Evolutionary conservation across 768 basidiomycete genomes (phyloP), one percentile per base, ranked within the genome.

Genomic region (Cystobasidium tubakii): DNA sequence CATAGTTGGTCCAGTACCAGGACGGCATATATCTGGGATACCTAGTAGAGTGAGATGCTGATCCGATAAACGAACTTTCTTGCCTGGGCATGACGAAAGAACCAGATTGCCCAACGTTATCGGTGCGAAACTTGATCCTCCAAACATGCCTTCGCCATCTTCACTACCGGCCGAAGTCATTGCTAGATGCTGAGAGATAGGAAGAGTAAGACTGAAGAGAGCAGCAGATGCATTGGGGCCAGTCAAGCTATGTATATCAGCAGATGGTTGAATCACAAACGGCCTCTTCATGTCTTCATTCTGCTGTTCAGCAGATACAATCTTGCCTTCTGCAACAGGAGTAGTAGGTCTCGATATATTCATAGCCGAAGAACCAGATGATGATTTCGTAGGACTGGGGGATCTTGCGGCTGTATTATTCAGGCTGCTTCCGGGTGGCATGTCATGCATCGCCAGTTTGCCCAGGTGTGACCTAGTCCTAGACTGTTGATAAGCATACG

Each of bases 11-110:
- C 53, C 44, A 3, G 44, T 34, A 31, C 66, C 42, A 53, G 69
- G 69, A 9, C 55, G 27, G 36, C 53, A 55, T 34, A 57, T 36
- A 7, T 55, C 50, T n/a, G 69, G 69, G 7, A 71, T 39, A 21
- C 69, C 69, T 12, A 71, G 55, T 27, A 42, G 1, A 39, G 29
- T 25, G 55, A 23, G 33, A n/a, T 65, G 62, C 44, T 31, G 66
- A 43, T 77, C 78, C 36, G 74, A 75, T 77, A 84, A 77, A 31
- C 83, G 77, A 15, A 84, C 88, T 85, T 96, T 92, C 82, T 98
- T 98, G 2, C 94, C 94, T 1, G 94, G 94, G 82, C 95, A 97
- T 6, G 90, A 92, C 6, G 90, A 92, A 36, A 97, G 81, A 64
- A 89, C 85, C 25, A 98, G 82, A 80, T 98, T 97, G n/a, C 94